These are phyloP conservation scores for Solanum dulcamara DNA, from an alignment of 257 asterid genomes.

Conservation along the genomic window DNA sequence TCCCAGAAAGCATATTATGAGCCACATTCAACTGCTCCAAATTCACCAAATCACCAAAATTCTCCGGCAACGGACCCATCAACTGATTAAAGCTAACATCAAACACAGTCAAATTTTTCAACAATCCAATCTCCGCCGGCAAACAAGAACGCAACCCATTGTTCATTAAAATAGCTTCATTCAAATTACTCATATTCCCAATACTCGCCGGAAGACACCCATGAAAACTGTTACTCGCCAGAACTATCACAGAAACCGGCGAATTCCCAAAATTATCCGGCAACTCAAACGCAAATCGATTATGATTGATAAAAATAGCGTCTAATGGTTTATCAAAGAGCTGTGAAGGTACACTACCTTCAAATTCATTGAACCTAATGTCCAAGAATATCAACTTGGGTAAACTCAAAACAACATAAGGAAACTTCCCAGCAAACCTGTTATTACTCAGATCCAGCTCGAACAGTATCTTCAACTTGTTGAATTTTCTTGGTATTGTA, in stretches of 20 bases:
- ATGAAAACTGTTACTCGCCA: slow-evolving; percentile 67
- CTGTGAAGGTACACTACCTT: slow-evolving; percentile 63
- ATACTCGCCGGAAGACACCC: slow-evolving; percentile 79
- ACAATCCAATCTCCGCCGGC: slow-evolving; percentile 59
- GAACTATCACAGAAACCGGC: slow-evolving; percentile 76
- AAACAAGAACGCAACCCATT: slow-evolving; percentile 69
- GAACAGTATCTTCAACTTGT: slow-evolving; percentile 39
- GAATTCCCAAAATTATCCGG: slow-evolving; percentile 88
- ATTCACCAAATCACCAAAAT: slow-evolving; percentile 50
- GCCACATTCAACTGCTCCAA: slow-evolving; percentile 83
- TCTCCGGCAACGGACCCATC: slow-evolving; percentile 72
- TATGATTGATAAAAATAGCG: slow-evolving; percentile 75
- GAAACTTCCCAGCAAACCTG: slow-evolving; percentile 81
- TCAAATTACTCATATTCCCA: slow-evolving; percentile 62
- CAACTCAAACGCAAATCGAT: slow-evolving; percentile 60
- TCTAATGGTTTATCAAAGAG: slow-evolving; percentile 72
- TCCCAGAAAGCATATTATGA: slow-evolving; percentile 46
- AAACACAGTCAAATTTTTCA: slow-evolving; percentile 63
- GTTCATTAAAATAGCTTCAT: slow-evolving; percentile 61
- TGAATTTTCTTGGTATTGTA: slow-evolving; percentile 44
- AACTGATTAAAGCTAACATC: slow-evolving; percentile 49
- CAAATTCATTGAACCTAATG: slow-evolving; percentile 70
- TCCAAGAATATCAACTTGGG: slow-evolving; percentile 53
- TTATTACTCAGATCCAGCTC: slow-evolving; percentile 83
- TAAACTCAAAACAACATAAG: slow-evolving; percentile 61